Conservation (phyloP, 2,329 filamentous ascomycete genomes). For the Clarireedia monteithiana region DNA sequence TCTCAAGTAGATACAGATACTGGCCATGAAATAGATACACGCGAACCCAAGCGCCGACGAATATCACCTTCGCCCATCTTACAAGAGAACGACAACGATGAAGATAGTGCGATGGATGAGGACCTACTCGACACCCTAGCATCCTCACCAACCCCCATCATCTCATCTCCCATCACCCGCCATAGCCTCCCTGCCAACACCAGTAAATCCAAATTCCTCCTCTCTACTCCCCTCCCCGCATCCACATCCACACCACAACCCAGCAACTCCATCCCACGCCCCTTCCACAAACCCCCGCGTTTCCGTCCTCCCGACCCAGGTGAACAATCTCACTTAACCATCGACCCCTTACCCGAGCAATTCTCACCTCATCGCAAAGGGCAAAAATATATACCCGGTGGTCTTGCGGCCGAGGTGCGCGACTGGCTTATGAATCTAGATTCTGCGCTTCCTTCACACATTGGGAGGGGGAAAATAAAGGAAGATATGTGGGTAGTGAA, state of each 20-base stretch:
- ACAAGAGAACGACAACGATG: slow-evolving; percentile 4
- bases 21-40: slow-evolving; percentile 18
- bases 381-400: slow-evolving; percentile 40
- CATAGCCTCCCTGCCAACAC: slow-evolving; percentile 13
- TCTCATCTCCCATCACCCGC: slow-evolving; percentile 22
- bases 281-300: slow-evolving; percentile 27
- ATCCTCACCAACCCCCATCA: slow-evolving; percentile 18
- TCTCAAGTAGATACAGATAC: slow-evolving; percentile 15
- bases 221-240: slow-evolving; percentile 16
- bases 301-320: slow-evolving; percentile 26
- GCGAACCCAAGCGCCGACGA: slow-evolving; percentile 23
- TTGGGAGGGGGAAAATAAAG: slow-evolving; percentile 5
- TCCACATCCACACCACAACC: slow-evolving; percentile 16
- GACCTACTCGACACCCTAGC: slow-evolving; percentile 8
- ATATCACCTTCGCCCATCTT: slow-evolving; percentile 19
- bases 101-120: slow-evolving; percentile 4
- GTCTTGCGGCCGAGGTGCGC: slow-evolving; percentile 40
- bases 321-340: slow-evolving; percentile 8
- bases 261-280: slow-evolving; percentile 3
- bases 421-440: slow-evolving; percentile 42
- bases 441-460: slow-evolving; percentile 13
- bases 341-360: slow-evolving; percentile 38
- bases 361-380: slow-evolving; percentile 45
- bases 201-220: slow-evolving; percentile 26
- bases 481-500: slow-evolving; percentile 24